Conservation (phyloP, 2,329 filamentous ascomycete genomes). For the Parafenestella ontariensis region DNA sequence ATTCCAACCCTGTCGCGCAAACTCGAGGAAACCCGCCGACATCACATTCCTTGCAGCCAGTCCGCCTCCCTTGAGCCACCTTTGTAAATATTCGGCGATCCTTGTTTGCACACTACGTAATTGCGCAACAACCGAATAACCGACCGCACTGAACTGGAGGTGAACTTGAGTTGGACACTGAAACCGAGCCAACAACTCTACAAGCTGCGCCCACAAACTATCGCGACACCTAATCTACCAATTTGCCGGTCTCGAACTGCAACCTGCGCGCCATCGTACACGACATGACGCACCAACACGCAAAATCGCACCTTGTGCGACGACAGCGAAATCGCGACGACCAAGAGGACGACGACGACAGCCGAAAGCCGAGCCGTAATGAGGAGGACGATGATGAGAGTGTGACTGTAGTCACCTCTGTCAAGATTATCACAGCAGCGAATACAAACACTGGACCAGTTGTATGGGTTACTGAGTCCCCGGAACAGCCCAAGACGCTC, state of each 20-base stretch:
- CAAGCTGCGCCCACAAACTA: neutral
- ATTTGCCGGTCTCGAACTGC: neutral
- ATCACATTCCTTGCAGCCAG: conserved; percentile 41
- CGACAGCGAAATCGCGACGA: conserved; percentile 33
- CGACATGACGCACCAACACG: conserved; percentile 35
- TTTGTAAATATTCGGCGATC: conserved; percentile 30
- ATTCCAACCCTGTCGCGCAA: conserved; percentile 29
- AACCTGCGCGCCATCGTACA: conserved; percentile 11
- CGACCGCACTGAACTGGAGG: conserved; percentile 14
- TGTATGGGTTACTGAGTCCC: conserved; percentile 3
- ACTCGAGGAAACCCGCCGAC: conserved; percentile 15
- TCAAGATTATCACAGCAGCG: conserved; percentile 61
- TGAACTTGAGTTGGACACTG: conserved; percentile 4
- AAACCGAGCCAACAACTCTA: neutral
- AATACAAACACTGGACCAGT: conserved; percentile 48
- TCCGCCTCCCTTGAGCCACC: conserved; percentile 32
- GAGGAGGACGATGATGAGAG: conserved; percentile 14
- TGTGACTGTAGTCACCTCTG: conserved; percentile 47
- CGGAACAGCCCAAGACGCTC: conserved; percentile 20
- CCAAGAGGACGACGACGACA: conserved; percentile 14
- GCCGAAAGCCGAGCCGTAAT: conserved; percentile 2
- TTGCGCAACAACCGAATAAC: conserved; percentile 15
- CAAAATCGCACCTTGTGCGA: conserved; percentile 35
- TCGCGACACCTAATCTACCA: conserved; percentile 3
- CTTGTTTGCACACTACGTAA: conserved; percentile 33